A percentile compares a stretch with the other conserved stretches of the same genome.
Evolutionary conservation across 495 filamentous ascomycete genomes (phyloP).

Genomic region (Penicillium bialowiezense): DNA sequence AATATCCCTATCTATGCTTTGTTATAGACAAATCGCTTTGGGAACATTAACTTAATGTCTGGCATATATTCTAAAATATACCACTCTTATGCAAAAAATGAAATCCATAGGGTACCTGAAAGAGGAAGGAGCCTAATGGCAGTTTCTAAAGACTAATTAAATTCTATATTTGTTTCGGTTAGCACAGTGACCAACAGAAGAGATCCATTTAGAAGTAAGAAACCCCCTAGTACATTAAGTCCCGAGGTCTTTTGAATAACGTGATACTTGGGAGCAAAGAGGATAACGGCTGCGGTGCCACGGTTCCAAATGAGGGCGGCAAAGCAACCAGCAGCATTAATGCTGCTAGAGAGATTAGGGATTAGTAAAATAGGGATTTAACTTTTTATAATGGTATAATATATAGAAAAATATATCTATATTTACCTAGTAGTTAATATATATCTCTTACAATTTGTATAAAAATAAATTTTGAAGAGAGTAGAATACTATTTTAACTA

Average conservation of each 20-base stretch:
- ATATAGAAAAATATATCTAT: too few relatives aligned
- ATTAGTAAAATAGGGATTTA: too few relatives aligned
- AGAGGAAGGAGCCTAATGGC: slow-evolving; percentile 36
- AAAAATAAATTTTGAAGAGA: too few relatives aligned
- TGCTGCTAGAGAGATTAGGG: not conserved
- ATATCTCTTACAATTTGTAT: too few relatives aligned
- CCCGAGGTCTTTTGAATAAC: slow-evolving; percentile 8
- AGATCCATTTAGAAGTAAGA: slow-evolving; percentile 47
- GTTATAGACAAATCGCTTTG: slow-evolving; percentile 15
- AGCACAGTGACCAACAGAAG: slow-evolving; percentile 52
- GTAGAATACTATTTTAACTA: too few relatives aligned
- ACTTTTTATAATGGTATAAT: too few relatives aligned
- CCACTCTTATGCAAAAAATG: slow-evolving; percentile 30
- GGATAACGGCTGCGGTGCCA: not conserved
- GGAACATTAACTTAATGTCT: slow-evolving; percentile 17
- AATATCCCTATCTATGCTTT: slow-evolving; percentile 18
- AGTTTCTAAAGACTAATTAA: slow-evolving; percentile 31
- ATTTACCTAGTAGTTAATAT: too few relatives aligned
- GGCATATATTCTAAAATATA: slow-evolving; percentile 16
- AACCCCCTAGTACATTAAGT: slow-evolving; percentile 52
- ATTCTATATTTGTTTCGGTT: slow-evolving; percentile 49
- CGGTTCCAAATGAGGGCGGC: not conserved
- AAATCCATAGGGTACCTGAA: slow-evolving; percentile 21
- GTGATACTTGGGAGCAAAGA: slow-evolving; percentile 1
- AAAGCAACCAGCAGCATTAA: not conserved